Evolutionary conservation across 495 filamentous ascomycete species (phyloP).

Genomic region (Poronia punctata): DNA sequence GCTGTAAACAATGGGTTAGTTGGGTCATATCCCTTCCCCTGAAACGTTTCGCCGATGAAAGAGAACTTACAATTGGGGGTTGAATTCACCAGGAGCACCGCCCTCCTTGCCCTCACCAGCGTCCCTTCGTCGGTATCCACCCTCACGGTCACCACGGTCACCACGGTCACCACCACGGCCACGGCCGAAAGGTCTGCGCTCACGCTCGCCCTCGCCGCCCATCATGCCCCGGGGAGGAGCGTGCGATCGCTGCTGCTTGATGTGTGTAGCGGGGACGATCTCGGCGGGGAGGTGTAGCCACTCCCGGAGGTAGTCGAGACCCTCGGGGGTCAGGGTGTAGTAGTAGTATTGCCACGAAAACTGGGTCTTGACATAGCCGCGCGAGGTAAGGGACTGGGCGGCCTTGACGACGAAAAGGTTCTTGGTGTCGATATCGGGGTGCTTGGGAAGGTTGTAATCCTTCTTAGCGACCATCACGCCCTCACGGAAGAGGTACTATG

Average conservation of each 20-base stretch:
- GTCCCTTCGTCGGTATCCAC: constrained; percentile 85
- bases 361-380: constrained; percentile 97
- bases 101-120: constrained; percentile 91
- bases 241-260: constrained; percentile 99
- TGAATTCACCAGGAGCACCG: constrained; percentile 89
- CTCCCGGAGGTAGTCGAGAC: constrained; percentile 99
- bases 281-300: constrained; percentile 99
- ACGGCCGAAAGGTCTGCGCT: constrained; percentile 61
- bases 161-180: constrained; percentile 58
- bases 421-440: constrained; percentile 93
- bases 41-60: neutral
- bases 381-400: constrained; percentile 91
- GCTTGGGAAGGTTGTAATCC: constrained; percentile 91
- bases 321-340: constrained; percentile 99
- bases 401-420: constrained; percentile 99
- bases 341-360: constrained; percentile 99
- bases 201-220: constrained; percentile 72
- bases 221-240: constrained; percentile 98
- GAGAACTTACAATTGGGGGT: constrained; percentile 72
- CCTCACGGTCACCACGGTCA: constrained; percentile 77
- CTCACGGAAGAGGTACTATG: constrained; percentile 98
- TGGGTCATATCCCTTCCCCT: constrained; percentile 24
- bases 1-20: constrained; percentile 34
- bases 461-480: constrained; percentile 99
- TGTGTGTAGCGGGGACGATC: constrained; percentile 98